Conservation (phyloP, 2,329 filamentous ascomycete species). For the Fusarium decemcellulare region DNA sequence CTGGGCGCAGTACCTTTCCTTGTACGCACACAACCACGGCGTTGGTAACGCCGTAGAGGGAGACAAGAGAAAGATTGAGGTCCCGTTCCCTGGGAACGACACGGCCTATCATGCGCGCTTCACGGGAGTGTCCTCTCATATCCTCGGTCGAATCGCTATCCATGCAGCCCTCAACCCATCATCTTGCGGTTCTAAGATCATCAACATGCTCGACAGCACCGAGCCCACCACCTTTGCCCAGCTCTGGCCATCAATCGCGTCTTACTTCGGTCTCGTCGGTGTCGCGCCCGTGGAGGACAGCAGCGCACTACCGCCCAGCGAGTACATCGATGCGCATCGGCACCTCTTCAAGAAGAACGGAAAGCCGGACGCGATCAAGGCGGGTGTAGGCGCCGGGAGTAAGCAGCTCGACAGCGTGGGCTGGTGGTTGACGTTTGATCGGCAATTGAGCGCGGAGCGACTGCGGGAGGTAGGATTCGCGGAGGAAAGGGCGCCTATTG, state of each 20-base stretch:
- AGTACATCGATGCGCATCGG: constrained; percentile 49
- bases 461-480: constrained; percentile 57
- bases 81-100: constrained; percentile 50
- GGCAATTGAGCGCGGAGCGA: constrained; percentile 59
- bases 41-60: neutral
- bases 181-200: constrained; percentile 47
- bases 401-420: constrained; percentile 60
- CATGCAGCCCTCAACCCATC: constrained; percentile 48
- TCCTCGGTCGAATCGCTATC: constrained; percentile 48
- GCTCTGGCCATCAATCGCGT: constrained; percentile 49
- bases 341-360: constrained; percentile 48
- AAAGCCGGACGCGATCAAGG: constrained; percentile 32
- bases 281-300: constrained; percentile 30
- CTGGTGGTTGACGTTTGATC: constrained; percentile 63
- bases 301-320: constrained; percentile 40
- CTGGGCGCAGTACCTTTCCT: constrained; percentile 57
- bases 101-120: constrained; percentile 45
- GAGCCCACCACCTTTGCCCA: constrained; percentile 47
- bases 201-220: constrained; percentile 52
- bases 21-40: constrained; percentile 51
- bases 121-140: constrained; percentile 51
- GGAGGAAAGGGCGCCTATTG: constrained; percentile 53
- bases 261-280: constrained; percentile 51
- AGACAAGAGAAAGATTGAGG: constrained; percentile 19
- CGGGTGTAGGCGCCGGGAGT: constrained; percentile 55